Evolutionary conservation across 2,329 filamentous ascomycete species (phyloP), one percentile per base, ranked within the genome.

Genomic region (Cadophora gregata): DNA sequence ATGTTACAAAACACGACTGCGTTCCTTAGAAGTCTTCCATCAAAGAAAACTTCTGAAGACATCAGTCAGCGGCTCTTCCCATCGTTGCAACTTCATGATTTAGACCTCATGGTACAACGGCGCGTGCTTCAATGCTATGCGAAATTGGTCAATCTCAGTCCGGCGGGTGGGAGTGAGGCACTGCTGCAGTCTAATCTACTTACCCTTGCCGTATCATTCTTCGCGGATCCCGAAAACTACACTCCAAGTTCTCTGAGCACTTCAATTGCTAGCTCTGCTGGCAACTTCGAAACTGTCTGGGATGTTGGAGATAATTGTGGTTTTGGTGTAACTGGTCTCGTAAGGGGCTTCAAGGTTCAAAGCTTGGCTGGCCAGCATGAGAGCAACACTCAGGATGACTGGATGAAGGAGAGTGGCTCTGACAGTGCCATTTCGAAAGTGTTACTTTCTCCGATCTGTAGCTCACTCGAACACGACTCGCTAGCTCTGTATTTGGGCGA

Each of bases 1-100:
- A 97, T 99, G 95, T 84, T 99, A 61, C 95, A 98, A 77, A 97
- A 96, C 76, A 97, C 96, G 0, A 92, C 93, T 1, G 87, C 90
- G 8, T 99, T 98, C 73, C 79, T 98, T n/a, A 92, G 91, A 74
- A 91, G 90, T 24, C 80, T 99, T 5, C 94, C 96, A 0, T 83
- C 86, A 0, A 95, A 92, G 78, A 97, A 95, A 79, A 90, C 88
- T 0, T 91, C 90, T 0, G 95, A 97, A 66, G 96, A 99, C 74
- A 88, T 95, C 19, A 87, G 89, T 1, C 93, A 97, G 77, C 86
- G 93, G 59, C 82, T 98, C 27, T 91, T 91, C 0, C 93, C 94
- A 5, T 91, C 93, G 3, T 80, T 99, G 59, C 95, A 98, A 76
- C 83, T 99, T 21, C 88, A 93, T 69, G 96, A 99, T 75, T 87